These are phyloP conservation scores for Ophiostoma piceae DNA, from an alignment of 2,329 filamentous ascomycete species.

Conservation along the genomic window DNA sequence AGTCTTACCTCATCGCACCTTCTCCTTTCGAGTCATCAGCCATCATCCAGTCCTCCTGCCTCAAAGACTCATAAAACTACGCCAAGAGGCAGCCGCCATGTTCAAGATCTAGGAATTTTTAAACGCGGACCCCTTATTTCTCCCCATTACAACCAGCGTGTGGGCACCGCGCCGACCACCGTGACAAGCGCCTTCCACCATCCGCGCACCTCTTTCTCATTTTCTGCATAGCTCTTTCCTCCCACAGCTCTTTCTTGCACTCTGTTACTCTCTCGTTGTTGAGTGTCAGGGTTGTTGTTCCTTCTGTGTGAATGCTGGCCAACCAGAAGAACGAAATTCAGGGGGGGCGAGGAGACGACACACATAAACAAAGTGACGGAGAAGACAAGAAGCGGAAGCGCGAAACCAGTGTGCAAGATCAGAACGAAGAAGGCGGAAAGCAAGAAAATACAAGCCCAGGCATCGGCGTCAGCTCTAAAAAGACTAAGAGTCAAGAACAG, in stretches of 20 bases:
- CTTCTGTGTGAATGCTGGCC: conserved; percentile 22
- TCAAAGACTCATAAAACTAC: conserved; percentile 12
- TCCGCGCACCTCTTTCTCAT: background rate
- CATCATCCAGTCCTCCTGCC: background rate
- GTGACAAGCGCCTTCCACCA: conserved; percentile 16
- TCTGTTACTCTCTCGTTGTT: background rate
- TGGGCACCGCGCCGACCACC: conserved; percentile 23
- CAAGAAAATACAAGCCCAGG: background rate
- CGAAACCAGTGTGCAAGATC: conserved; percentile 7
- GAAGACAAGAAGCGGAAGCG: conserved; percentile 24
- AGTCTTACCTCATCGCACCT: background rate
- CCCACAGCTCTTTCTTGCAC: background rate
- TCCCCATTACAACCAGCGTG: conserved; percentile 7
- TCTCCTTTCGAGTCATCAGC: background rate
- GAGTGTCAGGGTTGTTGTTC: background rate
- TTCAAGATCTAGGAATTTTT: conserved; percentile 31
- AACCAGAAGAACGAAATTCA: conserved; percentile 5
- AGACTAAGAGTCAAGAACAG: conserved; percentile 8
- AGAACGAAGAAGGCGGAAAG: background rate
- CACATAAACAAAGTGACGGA: conserved; percentile 17
- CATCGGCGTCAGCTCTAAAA: background rate
- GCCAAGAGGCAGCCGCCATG: conserved; percentile 29
- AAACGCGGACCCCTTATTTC: conserved; percentile 26
- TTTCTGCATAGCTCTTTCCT: conserved; percentile 9
- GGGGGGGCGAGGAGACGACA: conserved; percentile 22